Evolutionary conservation across 495 filamentous ascomycete genomes (phyloP).

Genomic region (Hypoxylon lienhwacheense): DNA sequence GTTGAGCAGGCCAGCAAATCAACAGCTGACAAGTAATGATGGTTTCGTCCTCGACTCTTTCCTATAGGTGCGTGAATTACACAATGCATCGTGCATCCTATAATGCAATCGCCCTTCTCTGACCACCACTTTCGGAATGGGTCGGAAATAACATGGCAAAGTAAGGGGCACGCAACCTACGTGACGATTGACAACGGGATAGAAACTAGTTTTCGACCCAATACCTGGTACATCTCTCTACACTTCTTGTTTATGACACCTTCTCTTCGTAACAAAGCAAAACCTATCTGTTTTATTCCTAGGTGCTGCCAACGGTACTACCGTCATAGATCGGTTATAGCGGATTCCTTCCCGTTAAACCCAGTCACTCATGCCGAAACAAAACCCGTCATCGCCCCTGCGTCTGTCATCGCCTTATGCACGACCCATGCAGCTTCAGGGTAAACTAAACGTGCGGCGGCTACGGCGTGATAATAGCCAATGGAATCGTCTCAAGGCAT

Average conservation of each 20-base stretch:
- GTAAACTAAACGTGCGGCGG: conserved; percentile 18
- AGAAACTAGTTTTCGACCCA: background rate
- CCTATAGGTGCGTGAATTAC: conserved; percentile 10
- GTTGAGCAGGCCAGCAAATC: conserved; percentile 21
- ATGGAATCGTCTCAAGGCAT: conserved; percentile 13
- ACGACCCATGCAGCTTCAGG: conserved; percentile 17
- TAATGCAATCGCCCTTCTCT: conserved; percentile 1
- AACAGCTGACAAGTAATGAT: conserved; percentile 26
- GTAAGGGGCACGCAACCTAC: background rate
- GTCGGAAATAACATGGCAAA: conserved; percentile 10
- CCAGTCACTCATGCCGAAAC: conserved; percentile 11
- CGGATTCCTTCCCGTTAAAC: conserved; percentile 30
- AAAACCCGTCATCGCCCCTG: conserved; percentile 19
- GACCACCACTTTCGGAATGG: conserved; percentile 1
- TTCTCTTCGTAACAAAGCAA: background rate
- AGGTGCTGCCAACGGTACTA: conserved; percentile 1
- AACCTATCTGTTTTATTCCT: background rate
- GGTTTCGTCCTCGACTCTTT: conserved; percentile 4
- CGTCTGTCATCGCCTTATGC: conserved; percentile 19
- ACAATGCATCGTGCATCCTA: conserved; percentile 19
- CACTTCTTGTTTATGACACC: background rate
- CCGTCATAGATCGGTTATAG: conserved; percentile 29
- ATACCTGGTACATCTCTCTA: background rate
- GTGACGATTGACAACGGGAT: background rate
- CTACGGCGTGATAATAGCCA: conserved; percentile 22